Conservation (phyloP, 2,329 filamentous ascomycete genomes). For the Tothia fuscella region DNA sequence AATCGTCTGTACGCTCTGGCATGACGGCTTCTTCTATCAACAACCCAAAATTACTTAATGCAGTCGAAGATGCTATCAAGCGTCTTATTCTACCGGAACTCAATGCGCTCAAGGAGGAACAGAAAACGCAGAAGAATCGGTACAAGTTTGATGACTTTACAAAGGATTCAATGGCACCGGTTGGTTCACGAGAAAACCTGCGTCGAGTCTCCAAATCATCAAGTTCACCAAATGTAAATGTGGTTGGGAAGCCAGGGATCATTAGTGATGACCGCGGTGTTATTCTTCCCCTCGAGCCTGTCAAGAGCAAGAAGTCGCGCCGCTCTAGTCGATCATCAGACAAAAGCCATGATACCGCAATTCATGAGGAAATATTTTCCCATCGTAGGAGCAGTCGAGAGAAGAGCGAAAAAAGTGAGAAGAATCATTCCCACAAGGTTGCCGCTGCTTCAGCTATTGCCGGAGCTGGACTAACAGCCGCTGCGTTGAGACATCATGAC, state of each 20-base stretch:
- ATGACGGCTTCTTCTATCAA: conserved; percentile 60
- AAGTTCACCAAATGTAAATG: conserved; percentile 49
- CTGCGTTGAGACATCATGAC: conserved; percentile 51
- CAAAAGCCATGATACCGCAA: conserved; percentile 24
- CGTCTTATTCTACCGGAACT: conserved; percentile 83
- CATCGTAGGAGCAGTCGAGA: conserved; percentile 34
- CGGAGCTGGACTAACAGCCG: conserved; percentile 46
- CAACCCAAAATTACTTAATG: conserved; percentile 81
- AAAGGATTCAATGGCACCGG: conserved; percentile 42
- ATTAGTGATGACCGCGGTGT: conserved; percentile 48
- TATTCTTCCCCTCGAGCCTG: conserved; percentile 42
- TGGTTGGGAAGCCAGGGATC: conserved; percentile 47
- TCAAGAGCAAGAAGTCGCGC: conserved; percentile 40
- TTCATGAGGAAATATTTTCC: conserved; percentile 6
- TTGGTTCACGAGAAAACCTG: conserved; percentile 27
- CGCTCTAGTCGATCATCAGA: conserved; percentile 40
- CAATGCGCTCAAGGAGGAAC: conserved; percentile 80
- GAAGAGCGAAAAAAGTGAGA: conserved; percentile 38
- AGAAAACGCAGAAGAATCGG: conserved; percentile 62
- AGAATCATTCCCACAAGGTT: conserved; percentile 33
- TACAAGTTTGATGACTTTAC: conserved; percentile 56
- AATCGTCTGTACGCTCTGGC: conserved; percentile 48
- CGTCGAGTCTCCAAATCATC: conserved; percentile 48
- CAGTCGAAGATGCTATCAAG: conserved; percentile 86
- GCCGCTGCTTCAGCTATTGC: conserved; percentile 41